Percentiles rank a stretch among this genome's conserved stretches.
Conservation (phyloP, 805 yeast species). For the Kuraishia piskuri region DNA sequence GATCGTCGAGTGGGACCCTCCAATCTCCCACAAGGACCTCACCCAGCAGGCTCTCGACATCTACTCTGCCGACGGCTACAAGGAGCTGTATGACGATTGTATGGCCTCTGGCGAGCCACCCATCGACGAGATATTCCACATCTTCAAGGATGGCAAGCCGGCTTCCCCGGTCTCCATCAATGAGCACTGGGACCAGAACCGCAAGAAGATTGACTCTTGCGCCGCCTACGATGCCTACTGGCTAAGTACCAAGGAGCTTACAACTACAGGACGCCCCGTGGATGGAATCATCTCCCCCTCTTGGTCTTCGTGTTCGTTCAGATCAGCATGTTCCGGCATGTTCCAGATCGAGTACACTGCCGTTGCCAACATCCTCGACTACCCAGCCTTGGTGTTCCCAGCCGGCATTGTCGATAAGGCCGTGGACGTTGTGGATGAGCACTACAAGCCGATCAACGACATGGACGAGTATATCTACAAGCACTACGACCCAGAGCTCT, state of each 20-base stretch:
- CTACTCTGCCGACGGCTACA: background rate
- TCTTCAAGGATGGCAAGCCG: background rate
- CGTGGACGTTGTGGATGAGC: constrained; percentile 22
- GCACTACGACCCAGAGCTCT: constrained; percentile 18
- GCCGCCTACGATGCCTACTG: background rate
- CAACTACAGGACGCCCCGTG: background rate
- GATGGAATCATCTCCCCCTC: background rate
- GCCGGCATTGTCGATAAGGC: constrained; percentile 40
- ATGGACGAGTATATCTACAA: constrained; percentile 34
- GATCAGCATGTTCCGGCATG: background rate
- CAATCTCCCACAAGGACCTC: constrained; percentile 29
- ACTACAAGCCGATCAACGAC: constrained; percentile 23
- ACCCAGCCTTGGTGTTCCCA: constrained; percentile 39
- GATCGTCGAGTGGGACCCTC: constrained; percentile 39
- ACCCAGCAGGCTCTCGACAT: constrained; percentile 14
- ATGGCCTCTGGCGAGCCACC: background rate
- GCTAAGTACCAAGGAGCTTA: background rate
- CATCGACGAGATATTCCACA: background rate
- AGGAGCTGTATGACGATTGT: background rate
- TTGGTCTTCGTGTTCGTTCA: background rate
- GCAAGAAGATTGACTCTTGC: background rate
- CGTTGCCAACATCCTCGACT: constrained; percentile 38
- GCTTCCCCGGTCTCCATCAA: background rate
- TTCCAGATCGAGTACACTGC: constrained; percentile 32
- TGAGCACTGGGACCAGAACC: background rate